These are phyloP conservation scores for Lentinula guzmanii DNA, from an alignment of 768 basidiomycete genomes.

Conservation along the genomic window DNA sequence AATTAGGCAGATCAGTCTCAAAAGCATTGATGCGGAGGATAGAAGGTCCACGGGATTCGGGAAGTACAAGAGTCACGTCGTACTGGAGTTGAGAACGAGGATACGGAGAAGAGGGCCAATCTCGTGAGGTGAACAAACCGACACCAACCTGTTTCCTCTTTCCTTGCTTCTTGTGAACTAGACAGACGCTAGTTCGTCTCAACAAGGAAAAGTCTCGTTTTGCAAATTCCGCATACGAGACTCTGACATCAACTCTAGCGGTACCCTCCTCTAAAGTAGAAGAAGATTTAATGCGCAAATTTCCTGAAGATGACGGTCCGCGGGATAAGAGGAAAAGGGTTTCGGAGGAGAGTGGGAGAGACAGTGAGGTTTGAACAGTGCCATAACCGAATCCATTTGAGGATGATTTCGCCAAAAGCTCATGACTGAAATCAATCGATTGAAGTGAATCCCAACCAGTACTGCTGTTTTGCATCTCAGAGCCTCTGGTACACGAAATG, in stretches of 20 bases:
- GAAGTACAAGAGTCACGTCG: conserved; percentile 19
- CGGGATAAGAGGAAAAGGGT: conserved; percentile 27
- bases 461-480: background rate
- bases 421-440: background rate
- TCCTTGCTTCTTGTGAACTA: conserved; percentile 15
- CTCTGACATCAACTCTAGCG: conserved; percentile 7
- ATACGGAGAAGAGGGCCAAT: conserved; percentile 1
- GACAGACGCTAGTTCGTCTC: conserved; percentile 22
- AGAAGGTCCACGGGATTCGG: conserved; percentile 10
- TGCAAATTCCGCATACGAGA: conserved; percentile 10
- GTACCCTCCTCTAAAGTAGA: background rate
- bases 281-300: conserved; percentile 11
- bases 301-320: conserved; percentile 18
- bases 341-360: background rate
- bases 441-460: background rate
- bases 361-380: background rate
- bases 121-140: conserved; percentile 21
- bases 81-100: conserved; percentile 9
- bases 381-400: background rate
- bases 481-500: background rate
- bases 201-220: conserved; percentile 11
- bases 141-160: conserved; percentile 22
- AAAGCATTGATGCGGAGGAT: conserved; percentile 33
- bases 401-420: background rate
- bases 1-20: conserved; percentile 37